These are phyloP conservation scores for Colletotrichum godetiae DNA, from an alignment of 2,329 filamentous ascomycete species.

Conservation along the genomic window DNA sequence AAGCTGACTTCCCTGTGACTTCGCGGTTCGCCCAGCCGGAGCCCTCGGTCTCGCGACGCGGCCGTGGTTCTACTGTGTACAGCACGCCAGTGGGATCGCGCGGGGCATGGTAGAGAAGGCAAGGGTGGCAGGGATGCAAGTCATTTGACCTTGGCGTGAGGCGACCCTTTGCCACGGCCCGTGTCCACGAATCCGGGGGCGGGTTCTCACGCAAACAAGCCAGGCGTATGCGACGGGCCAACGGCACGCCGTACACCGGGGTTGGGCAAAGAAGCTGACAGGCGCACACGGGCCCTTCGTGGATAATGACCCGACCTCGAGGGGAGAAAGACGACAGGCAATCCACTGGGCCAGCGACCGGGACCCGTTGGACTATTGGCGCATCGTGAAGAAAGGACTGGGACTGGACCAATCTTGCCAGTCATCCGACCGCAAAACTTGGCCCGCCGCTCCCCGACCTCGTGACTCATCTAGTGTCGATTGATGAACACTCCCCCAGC, in stretches of 20 bases:
- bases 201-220: not conserved
- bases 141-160: not conserved
- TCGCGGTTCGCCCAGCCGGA: slow-evolving; percentile 23
- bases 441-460: slow-evolving; percentile 9
- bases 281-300: not conserved
- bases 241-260: slow-evolving; percentile 4
- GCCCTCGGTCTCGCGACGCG: slow-evolving; percentile 23
- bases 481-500: slow-evolving; percentile 1
- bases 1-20: not conserved
- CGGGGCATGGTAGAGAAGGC: too few species aligned
- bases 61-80: not conserved
- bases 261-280: slow-evolving; percentile 5
- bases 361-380: not conserved
- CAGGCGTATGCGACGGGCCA: not conserved
- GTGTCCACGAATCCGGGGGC: slow-evolving; percentile 6
- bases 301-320: not conserved
- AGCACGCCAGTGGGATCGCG: not conserved
- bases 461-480: slow-evolving; percentile 18
- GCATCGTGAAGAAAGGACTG: not conserved
- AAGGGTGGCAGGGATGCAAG: not conserved
- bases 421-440: slow-evolving; percentile 19
- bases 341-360: not conserved
- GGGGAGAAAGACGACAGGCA: not conserved
- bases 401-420: not conserved
- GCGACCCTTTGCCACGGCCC: slow-evolving; percentile 11